Base-by-base conservation (phyloP, 2,329 filamentous ascomycete genomes). In the Neonectria faginata region DNA sequence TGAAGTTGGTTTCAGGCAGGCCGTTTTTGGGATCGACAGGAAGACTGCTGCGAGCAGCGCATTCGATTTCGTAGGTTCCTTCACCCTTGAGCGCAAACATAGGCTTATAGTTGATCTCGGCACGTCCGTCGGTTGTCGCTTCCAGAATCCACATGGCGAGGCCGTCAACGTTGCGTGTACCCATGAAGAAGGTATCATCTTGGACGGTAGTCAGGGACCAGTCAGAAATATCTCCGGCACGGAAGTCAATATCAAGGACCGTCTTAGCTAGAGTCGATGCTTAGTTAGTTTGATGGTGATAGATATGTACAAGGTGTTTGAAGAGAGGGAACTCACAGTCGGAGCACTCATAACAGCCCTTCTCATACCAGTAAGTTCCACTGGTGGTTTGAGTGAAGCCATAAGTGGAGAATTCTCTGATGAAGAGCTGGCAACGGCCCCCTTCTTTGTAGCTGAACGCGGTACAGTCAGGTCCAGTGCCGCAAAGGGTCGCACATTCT, bases 401-500 rank as follows among this genome's bases (percentile, higher is more conserved):
- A 6, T 50, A 50, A 3, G 45, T 29, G 27, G 45, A 29, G 25
- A 29, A 50, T 5, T 29, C 25, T n/a, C 29, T 29, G 25, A 29
- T 50, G 10, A 50, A 50, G 16, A 50, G 29, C 45, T 50, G 45
- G 25, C 45, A 50, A 16, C 20, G 27, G 12, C 45, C 45, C 3
- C 29, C 45, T 22, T 50, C 14, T 29, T 27, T 29, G 14, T 50
- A 50, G 25, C 20, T 27, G 14, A 50, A 50, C 7, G 45, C 16
- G 14, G 45, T 31, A 27, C 45, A 50, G 45, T 18, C 45, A 4
- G 45, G 45, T 8, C 45, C 45, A 3, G 45, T 29, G 25, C 5
- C n/a, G 29, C 45, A 50, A 14, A 50, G 25, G 11, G 45, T 50
- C 9, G 25, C 45, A 11, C 45, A 50, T n/a, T 50, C 45, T 50